A percentile compares a stretch with the other conserved stretches of the same genome.
phyloP scores from a whole-genome alignment of 2,329 filamentous ascomycete species.

The Aspergillus fumigatus region DNA sequence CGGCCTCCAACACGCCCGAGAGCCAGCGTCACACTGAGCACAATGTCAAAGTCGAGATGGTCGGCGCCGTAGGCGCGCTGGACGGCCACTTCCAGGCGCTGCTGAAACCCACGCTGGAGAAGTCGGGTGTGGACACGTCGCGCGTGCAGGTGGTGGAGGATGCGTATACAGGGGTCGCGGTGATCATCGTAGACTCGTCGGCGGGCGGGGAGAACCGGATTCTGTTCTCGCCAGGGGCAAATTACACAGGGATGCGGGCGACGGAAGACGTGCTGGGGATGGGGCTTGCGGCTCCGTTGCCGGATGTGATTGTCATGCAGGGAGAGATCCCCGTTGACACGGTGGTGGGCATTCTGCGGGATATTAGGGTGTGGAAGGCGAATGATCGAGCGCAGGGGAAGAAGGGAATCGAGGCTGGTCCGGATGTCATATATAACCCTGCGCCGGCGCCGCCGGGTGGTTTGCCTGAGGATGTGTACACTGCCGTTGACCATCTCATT shows the following conservation, averaged over 20 bases:
- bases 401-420: constrained; percentile 32
- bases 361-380: constrained; percentile 27
- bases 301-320: constrained; percentile 68
- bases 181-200: constrained; percentile 70
- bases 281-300: constrained; percentile 38
- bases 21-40: constrained; percentile 11
- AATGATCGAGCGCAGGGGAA: constrained; percentile 42
- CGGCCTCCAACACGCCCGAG: constrained; percentile 3
- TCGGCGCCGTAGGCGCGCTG: constrained; percentile 62
- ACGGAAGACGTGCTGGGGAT: constrained; percentile 35
- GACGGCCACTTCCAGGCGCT: constrained; percentile 60
- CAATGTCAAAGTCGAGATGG: constrained; percentile 58
- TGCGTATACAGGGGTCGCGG: constrained; percentile 63
- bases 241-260: constrained; percentile 47
- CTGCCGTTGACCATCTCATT: constrained; percentile 69
- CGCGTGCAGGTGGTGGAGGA: constrained; percentile 46
- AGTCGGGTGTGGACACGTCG: constrained; percentile 59
- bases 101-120: constrained; percentile 55
- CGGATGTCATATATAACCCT: constrained; percentile 76
- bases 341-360: constrained; percentile 56
- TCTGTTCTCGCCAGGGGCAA: constrained; percentile 67
- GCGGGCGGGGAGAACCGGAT: constrained; percentile 71
- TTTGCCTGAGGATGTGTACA: constrained; percentile 63
- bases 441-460: constrained; percentile 74
- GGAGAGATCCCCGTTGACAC: constrained; percentile 69